A percentile compares a stretch with the other conserved stretches of the same genome.
These are phyloP conservation scores for Ustilago tritici DNA, from an alignment of 1,284 basidiomycete genomes.

Conservation along the genomic window DNA sequence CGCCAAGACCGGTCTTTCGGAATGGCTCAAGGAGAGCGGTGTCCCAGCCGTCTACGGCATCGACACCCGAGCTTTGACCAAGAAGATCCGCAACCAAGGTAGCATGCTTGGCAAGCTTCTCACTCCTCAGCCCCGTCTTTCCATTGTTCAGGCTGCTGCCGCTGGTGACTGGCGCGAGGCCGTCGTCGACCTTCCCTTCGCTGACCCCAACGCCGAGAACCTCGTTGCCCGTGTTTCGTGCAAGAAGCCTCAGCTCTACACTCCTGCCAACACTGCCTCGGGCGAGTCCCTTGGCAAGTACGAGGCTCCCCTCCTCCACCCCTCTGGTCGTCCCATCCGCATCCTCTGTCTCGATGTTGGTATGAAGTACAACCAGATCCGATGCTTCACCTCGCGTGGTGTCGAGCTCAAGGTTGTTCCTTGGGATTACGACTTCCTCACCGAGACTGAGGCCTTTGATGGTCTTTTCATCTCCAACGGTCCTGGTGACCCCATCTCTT, in stretches of 20 bases:
- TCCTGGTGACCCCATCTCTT: conserved; percentile 91
- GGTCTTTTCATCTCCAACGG: conserved; percentile 98
- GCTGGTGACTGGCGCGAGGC: conserved; percentile 80
- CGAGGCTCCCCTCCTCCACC: conserved; percentile 76
- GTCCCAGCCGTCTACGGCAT: conserved; percentile 96
- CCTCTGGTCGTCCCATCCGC: conserved; percentile 81
- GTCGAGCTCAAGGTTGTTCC: conserved; percentile 97
- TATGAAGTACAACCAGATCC: conserved; percentile 99
- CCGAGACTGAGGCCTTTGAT: conserved; percentile 82
- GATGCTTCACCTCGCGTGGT: conserved; percentile 93
- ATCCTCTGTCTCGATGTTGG: conserved; percentile 95
- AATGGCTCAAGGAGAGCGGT: conserved; percentile 95
- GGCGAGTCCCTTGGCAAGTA: conserved; percentile 70
- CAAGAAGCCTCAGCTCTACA: conserved; percentile 78
- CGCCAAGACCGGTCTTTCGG: conserved; percentile 85
- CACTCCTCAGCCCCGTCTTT: conserved; percentile 57
- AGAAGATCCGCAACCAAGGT: conserved; percentile 93
- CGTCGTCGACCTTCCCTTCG: conserved; percentile 84
- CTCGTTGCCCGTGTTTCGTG: conserved; percentile 90
- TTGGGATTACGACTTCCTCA: conserved; percentile 92
- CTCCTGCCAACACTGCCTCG: conserved; percentile 66
- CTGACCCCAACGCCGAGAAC: conserved; percentile 89
- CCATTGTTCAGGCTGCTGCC: conserved; percentile 49
- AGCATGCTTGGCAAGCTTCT: conserved; percentile 78
- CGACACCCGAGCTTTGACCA: conserved; percentile 96